These are phyloP conservation scores for Styphnolobium japonicum DNA, from an alignment of 306 rosid genomes.

Conservation along the genomic window DNA sequence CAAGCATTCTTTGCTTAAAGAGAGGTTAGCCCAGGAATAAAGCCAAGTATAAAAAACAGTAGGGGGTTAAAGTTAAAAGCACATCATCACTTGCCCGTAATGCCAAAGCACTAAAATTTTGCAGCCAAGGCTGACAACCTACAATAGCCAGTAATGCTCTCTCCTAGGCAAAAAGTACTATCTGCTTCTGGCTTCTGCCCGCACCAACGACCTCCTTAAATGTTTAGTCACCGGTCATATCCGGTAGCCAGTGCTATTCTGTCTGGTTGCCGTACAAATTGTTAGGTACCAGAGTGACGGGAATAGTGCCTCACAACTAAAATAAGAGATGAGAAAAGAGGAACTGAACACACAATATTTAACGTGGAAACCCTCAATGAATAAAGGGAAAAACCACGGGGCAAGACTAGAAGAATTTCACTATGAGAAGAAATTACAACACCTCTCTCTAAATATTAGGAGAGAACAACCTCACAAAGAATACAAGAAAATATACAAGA, in stretches of 20 bases:
- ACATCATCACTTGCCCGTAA: conserved; percentile 34
- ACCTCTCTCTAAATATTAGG: too few species aligned
- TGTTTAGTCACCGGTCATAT: conserved; percentile 48
- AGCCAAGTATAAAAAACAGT: conserved; percentile 48
- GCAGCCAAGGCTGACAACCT: conserved; percentile 37
- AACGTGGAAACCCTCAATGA: too few species aligned
- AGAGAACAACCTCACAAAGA: too few species aligned
- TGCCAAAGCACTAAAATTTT: conserved; percentile 31
- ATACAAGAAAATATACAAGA: too few species aligned
- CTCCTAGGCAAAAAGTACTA: neutral
- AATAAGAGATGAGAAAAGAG: too few species aligned
- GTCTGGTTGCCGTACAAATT: conserved; percentile 32
- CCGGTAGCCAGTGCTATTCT: conserved; percentile 35
- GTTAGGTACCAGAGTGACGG: too few species aligned
- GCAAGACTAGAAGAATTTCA: too few species aligned
- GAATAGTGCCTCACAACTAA: too few species aligned
- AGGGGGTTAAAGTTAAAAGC: conserved; percentile 59
- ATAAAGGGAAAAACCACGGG: too few species aligned
- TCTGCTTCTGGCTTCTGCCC: conserved; percentile 8
- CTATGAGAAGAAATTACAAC: too few species aligned
- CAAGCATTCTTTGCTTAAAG: conserved; percentile 93
- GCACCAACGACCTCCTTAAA: neutral
- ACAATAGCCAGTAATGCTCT: conserved; percentile 34
- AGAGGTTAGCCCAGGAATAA: conserved; percentile 78
- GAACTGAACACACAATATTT: too few species aligned